phyloP scores from a whole-genome alignment of 371 early-diverging fungal genomes.

The Saksenaea oblongispora region DNA sequence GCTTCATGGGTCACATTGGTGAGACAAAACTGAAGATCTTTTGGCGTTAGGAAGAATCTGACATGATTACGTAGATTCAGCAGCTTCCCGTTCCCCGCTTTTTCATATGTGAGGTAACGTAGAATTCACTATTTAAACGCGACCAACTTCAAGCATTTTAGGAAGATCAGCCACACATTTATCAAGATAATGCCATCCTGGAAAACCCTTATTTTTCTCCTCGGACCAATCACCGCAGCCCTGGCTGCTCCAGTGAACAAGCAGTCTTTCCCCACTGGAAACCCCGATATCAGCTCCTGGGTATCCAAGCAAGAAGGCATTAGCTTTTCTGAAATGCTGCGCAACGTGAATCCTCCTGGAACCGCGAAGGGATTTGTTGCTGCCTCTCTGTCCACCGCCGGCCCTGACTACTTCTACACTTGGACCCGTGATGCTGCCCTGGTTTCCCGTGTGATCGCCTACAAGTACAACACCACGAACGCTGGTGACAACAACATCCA shows the following conservation, averaged over 20 bases:
- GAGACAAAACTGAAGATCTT: background rate
- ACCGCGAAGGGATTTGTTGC: constrained; percentile 37
- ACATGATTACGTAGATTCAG: background rate
- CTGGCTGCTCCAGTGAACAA: background rate
- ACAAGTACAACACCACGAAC: constrained; percentile 17
- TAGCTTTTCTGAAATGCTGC: constrained; percentile 24
- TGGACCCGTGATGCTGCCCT: constrained; percentile 81
- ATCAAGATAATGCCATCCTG: background rate
- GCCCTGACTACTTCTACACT: constrained; percentile 77
- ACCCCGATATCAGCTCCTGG: constrained; percentile 28
- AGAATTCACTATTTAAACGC: background rate
- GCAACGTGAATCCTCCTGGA: constrained; percentile 41
- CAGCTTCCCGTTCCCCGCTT: background rate
- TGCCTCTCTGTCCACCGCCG: constrained; percentile 35
- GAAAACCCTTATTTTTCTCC: background rate
- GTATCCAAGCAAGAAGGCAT: constrained; percentile 19
- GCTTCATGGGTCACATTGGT: background rate
- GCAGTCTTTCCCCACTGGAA: constrained; percentile 23
- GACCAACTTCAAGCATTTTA: background rate
- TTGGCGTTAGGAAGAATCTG: background rate
- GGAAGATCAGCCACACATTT: background rate
- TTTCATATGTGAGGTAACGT: background rate
- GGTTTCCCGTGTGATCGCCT: constrained; percentile 48
- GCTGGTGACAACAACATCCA: constrained; percentile 12
- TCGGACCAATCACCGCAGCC: background rate